These are phyloP conservation scores for Thielaviopsis punctulata DNA, from an alignment of 2,329 filamentous ascomycete genomes.

Conservation along the genomic window DNA sequence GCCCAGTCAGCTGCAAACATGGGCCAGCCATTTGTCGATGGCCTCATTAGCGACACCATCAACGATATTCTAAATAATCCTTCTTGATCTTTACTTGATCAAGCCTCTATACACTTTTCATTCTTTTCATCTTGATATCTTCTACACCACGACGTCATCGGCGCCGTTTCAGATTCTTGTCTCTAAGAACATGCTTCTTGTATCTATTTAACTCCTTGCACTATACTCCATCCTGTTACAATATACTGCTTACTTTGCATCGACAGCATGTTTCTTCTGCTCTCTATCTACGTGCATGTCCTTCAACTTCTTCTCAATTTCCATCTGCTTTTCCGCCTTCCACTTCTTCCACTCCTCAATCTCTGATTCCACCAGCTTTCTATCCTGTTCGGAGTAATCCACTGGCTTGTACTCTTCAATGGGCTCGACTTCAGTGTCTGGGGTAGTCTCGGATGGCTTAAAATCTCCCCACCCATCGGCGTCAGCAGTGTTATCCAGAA, in stretches of 20 bases:
- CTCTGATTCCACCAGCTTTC: neutral
- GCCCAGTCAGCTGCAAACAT: conserved; percentile 2
- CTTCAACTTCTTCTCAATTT: neutral
- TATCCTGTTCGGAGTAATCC: neutral
- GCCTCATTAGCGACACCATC: conserved; percentile 9
- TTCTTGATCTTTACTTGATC: neutral
- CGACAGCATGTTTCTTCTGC: too few relatives aligned
- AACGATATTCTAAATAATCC: conserved; percentile 3
- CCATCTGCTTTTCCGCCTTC: neutral
- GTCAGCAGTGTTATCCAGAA: neutral
- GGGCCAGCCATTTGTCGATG: conserved; percentile 8
- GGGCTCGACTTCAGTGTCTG: neutral
- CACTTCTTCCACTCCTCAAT: neutral
- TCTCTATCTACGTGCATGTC: too few relatives aligned
- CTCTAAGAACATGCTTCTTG: neutral
- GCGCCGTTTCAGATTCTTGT: neutral
- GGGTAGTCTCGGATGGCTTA: neutral
- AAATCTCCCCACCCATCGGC: neutral
- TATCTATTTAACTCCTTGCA: neutral
- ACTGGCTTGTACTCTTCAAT: neutral
- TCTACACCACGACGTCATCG: neutral
- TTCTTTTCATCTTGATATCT: neutral
- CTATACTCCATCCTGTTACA: neutral
- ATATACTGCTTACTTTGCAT: too few relatives aligned
- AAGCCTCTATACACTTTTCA: neutral